These are phyloP conservation scores for Carallia pectinifolia DNA, from an alignment of 345 rosid species.

Conservation along the genomic window DNA sequence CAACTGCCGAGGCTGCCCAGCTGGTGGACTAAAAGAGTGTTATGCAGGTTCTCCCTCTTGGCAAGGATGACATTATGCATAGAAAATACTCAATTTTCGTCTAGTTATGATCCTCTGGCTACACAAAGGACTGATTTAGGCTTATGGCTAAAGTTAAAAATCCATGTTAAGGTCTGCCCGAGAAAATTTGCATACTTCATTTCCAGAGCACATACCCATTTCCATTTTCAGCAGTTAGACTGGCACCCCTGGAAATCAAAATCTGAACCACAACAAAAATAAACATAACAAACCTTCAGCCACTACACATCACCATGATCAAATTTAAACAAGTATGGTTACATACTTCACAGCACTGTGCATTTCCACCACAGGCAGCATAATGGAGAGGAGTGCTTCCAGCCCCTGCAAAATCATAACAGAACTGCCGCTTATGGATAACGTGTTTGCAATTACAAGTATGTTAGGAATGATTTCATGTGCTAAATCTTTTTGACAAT, in stretches of 20 bases:
- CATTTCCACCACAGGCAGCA: slow-evolving; percentile 98
- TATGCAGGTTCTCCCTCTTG: background rate
- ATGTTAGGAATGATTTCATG: too few species aligned
- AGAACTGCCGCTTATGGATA: background rate
- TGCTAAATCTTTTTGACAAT: too few species aligned
- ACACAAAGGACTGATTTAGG: too few species aligned
- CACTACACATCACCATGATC: slow-evolving; percentile 5
- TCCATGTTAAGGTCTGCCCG: too few species aligned
- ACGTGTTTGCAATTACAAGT: background rate
- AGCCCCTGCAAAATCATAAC: slow-evolving; percentile 54
- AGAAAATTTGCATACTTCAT: background rate
- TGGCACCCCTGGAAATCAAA: slow-evolving; percentile 80
- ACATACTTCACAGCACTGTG: slow-evolving; percentile 84
- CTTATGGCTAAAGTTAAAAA: too few species aligned
- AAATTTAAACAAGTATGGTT: slow-evolving; percentile 10
- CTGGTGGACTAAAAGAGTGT: too few species aligned
- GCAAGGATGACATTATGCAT: background rate
- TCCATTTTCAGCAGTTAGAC: slow-evolving; percentile 61
- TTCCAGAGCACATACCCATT: slow-evolving; percentile 57
- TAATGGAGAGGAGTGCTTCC: slow-evolving; percentile 95
- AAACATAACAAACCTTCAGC: slow-evolving; percentile 15
- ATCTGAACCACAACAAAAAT: slow-evolving; percentile 44
- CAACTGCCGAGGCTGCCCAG: too few species aligned
- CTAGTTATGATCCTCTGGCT: background rate
- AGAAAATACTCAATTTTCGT: background rate